Evolutionary conservation across 2,329 filamentous ascomycete species (phyloP), one percentile per base, ranked within the genome.

Genomic region (Ophiostoma angusticollis): DNA sequence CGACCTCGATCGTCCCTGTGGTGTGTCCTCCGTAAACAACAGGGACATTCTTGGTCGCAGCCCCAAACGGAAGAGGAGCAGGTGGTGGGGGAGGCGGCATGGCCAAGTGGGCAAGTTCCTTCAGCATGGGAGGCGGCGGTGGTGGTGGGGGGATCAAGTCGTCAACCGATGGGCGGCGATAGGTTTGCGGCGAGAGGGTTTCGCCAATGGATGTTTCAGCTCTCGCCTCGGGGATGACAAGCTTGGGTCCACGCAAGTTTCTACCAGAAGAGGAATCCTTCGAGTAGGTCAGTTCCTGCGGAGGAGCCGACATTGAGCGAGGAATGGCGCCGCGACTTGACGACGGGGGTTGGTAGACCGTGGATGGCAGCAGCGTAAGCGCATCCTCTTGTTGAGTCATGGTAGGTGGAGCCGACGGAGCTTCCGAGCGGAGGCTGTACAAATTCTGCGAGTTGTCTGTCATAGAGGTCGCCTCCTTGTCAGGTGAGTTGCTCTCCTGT

Each of bases 1-100:
- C 72, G 44, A 80, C 75, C 53, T 80, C 74, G 46, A 80, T 78
- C 50, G 74, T 68, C 5, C 69, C 73, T 0, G 70, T 68, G 7
- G 63, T 65, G 13, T 64, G 47, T 2, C 63, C 63, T 23, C 58
- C 54, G 45, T 65, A 62, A 32, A 67, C 52, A 7, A 59, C 58
- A 3, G 60, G 54, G 2, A 31, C 11, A 9, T 13, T 32, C 22
- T 56, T 58, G 22, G 53, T 49, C 24, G 60, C 56, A 31, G 59
- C 52, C 32, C 59, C 50, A 37, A 65, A 58, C 1, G 69, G 69
- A 4, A 77, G 55, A 1, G 74, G 74, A 1, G 72, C 67, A 0
- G 74, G 74, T 1, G 75, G 75, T 0, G 75, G 75, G 0, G 75
- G 74, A 1, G 74, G 74, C 1, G 74, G 74, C 18, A 58, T 62